These are phyloP conservation scores for Boletellus ananiceps DNA, from an alignment of 768 basidiomycete species.

Conservation along the genomic window DNA sequence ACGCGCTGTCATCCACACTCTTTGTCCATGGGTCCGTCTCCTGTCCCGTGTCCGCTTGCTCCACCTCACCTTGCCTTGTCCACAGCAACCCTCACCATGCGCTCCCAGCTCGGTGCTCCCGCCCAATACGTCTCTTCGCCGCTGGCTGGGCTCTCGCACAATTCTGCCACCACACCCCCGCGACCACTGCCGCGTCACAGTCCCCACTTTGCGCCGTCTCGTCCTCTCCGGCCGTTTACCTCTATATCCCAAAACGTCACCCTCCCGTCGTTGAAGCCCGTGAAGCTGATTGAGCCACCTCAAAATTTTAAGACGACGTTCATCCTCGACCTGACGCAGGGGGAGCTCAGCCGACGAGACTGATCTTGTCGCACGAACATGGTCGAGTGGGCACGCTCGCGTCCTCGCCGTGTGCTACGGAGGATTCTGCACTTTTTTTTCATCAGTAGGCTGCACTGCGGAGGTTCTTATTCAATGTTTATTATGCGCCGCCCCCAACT, in stretches of 20 bases:
- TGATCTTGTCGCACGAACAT: constrained; percentile 21
- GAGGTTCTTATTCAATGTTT: constrained; percentile 23
- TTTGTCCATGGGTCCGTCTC: constrained; percentile 38
- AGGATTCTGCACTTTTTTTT: background rate
- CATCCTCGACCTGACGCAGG: constrained; percentile 77
- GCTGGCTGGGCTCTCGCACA: constrained; percentile 43
- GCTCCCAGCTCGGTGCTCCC: constrained; percentile 21
- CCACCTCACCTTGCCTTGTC: background rate
- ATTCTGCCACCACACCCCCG: constrained; percentile 29
- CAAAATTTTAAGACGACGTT: constrained; percentile 66
- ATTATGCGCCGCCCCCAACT: constrained; percentile 11
- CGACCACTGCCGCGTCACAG: constrained; percentile 39
- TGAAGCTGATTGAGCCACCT: constrained; percentile 79
- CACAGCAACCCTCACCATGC: constrained; percentile 40
- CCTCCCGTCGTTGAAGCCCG: constrained; percentile 39
- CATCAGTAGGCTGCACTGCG: background rate
- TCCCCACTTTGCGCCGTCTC: constrained; percentile 63
- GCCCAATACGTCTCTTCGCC: constrained; percentile 57
- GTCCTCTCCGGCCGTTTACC: constrained; percentile 74
- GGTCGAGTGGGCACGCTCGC: background rate
- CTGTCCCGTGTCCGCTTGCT: background rate
- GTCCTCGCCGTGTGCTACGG: background rate
- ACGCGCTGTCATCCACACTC: constrained; percentile 29
- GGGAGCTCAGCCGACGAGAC: constrained; percentile 71
- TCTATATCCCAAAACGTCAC: constrained; percentile 39